Percentiles rank a stretch among this genome's conserved stretches.
Evolutionary conservation across 2,329 filamentous ascomycete genomes (phyloP).

Genomic region (Phaeophleospora eucalypticola): DNA sequence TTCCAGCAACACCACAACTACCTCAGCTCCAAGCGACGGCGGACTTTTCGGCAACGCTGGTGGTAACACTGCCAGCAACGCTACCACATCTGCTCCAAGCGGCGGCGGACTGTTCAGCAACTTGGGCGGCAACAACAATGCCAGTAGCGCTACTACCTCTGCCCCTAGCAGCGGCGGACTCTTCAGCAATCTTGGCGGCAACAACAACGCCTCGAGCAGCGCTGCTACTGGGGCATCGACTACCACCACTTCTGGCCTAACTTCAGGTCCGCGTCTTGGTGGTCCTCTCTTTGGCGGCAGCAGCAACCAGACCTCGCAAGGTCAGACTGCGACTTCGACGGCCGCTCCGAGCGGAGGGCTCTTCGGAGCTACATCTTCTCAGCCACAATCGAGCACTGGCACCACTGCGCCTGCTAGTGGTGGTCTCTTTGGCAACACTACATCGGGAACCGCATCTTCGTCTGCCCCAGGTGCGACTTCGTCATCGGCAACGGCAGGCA

Average conservation of each 20-base stretch:
- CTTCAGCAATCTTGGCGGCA: conserved; percentile 2
- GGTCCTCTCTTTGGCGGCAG: background rate
- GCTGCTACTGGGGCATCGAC: background rate
- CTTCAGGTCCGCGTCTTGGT: background rate
- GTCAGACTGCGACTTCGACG: background rate
- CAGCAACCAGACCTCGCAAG: background rate
- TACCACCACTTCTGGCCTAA: background rate
- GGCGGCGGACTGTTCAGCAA: conserved; percentile 6
- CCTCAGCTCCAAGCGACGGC: background rate
- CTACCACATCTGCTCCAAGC: background rate
- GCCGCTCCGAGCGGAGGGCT: background rate
- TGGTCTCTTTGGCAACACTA: conserved; percentile 6
- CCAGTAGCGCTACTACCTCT: conserved; percentile 6
- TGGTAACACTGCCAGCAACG: too few relatives aligned
- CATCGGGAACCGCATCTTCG: background rate
- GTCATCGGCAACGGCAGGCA: conserved; percentile 5
- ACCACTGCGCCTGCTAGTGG: background rate
- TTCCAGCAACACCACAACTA: background rate
- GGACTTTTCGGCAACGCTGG: background rate
- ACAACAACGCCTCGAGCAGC: background rate
- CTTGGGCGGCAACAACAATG: conserved; percentile 6
- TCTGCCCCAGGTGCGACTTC: conserved; percentile 3
- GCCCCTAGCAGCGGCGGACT: conserved; percentile 9
- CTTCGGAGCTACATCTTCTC: conserved; percentile 1
- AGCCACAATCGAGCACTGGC: background rate